These are phyloP conservation scores for Globisporangium perplexum DNA, from an alignment of 352 stramenopile species.

Conservation along the genomic window DNA sequence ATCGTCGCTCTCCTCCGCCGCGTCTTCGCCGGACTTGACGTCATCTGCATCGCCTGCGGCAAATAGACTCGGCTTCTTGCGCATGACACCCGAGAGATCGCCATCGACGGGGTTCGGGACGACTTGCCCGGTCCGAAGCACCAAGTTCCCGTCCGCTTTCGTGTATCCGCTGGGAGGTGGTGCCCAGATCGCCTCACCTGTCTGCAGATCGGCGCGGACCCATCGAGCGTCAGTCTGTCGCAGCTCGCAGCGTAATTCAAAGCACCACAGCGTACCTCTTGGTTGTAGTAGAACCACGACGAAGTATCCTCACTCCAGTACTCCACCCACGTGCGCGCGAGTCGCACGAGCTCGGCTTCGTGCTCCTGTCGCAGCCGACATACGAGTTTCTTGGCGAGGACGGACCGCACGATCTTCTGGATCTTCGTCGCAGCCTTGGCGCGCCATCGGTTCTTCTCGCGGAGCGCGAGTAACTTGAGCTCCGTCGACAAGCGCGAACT, in stretches of 20 bases:
- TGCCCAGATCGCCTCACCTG: slow-evolving; percentile 62
- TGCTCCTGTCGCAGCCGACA: slow-evolving; percentile 24
- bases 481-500: slow-evolving; percentile 59
- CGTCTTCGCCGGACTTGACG: neutral
- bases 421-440: slow-evolving; percentile 58
- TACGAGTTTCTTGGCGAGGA: slow-evolving; percentile 39
- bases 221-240: neutral
- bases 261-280: slow-evolving; percentile 20
- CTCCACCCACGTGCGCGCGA: slow-evolving; percentile 56
- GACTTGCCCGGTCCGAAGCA: slow-evolving; percentile 63
- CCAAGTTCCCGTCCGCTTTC: slow-evolving; percentile 54
- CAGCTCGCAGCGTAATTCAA: neutral
- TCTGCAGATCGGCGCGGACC: slow-evolving; percentile 16
- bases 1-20: slow-evolving; percentile 32
- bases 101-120: slow-evolving; percentile 47
- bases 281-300: slow-evolving; percentile 80
- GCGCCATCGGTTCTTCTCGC: slow-evolving; percentile 49
- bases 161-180: slow-evolving; percentile 67
- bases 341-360: slow-evolving; percentile 28
- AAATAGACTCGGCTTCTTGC: slow-evolving; percentile 14
- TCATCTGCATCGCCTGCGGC: slow-evolving; percentile 2
- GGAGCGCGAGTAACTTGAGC: slow-evolving; percentile 54
- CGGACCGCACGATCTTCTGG: slow-evolving; percentile 44
- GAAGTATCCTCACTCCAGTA: slow-evolving; percentile 73
- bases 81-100: slow-evolving; percentile 23